phyloP scores from a whole-genome alignment of 495 filamentous ascomycete genomes.

The Aspergillus nanangensis region DNA sequence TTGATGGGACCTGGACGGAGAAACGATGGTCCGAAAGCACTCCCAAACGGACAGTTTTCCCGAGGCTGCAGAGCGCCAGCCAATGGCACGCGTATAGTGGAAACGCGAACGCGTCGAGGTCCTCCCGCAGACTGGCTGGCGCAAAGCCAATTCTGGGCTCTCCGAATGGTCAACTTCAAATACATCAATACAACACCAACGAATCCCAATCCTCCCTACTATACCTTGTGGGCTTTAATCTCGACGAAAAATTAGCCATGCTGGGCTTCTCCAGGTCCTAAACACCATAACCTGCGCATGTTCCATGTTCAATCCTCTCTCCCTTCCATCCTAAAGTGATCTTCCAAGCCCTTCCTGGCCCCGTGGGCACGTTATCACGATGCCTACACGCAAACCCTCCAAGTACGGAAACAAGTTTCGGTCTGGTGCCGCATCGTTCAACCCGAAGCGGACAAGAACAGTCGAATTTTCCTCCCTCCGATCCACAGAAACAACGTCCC shows the following conservation, averaged over 20 bases:
- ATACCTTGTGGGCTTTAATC: no score
- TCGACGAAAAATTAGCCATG: no score
- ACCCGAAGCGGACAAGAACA: conserved; percentile 60
- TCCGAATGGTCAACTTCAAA: no score
- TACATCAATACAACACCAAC: no score
- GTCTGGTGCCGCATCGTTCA: conserved; percentile 44
- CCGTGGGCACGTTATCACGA: conserved; percentile 34
- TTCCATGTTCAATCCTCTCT: conserved; percentile 24
- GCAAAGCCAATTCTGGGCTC: conserved; percentile 2
- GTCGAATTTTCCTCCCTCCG: conserved; percentile 72
- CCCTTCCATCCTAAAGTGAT: conserved; percentile 12
- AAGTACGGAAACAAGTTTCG: conserved; percentile 53
- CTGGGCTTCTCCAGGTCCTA: conserved; percentile 1
- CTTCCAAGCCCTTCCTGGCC: conserved; percentile 17
- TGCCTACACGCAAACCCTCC: conserved; percentile 55
- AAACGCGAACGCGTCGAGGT: conserved; percentile 37
- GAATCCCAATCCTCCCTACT: no score
- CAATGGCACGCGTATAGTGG: conserved; percentile 23
- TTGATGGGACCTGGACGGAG: conserved; percentile 4
- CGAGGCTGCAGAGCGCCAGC: conserved; percentile 16
- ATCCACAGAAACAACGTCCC: conserved; percentile 75
- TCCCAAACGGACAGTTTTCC: conserved; percentile 26
- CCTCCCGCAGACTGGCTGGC: no score
- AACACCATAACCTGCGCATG: neutral
- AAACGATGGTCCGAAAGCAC: conserved; percentile 14